Evolutionary conservation across 371 early-diverging fungal species (phyloP), one percentile per base, ranked within the genome.

Genomic region (Globomyces sp.): DNA sequence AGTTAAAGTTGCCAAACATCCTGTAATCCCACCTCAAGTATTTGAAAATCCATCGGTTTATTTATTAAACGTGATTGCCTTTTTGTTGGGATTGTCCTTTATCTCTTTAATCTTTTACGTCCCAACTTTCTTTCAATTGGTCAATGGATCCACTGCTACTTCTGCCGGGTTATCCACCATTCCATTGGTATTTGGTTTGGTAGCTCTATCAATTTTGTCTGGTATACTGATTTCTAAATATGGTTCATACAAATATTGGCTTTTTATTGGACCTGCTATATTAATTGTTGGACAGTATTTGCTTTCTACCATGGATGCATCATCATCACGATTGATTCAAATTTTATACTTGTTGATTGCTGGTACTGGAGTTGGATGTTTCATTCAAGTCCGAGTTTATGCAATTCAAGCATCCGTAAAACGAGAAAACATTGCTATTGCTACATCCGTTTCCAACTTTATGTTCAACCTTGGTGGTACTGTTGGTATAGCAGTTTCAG

Each of bases 91-190:
- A 51, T 62, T 68, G 64, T 58, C 49, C 5, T 70, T 75, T 63
- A 68, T 71, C 50, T 42, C 61, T 6, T 24, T 78, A 4, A 73
- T 87, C 52, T 87, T 82, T 67, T 88, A 84, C 52, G 67, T 89
- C 0, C 93, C 94, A 10, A 76, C 90, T 5, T 94, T 87, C 74
- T 90, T 90, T 76, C 90, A 89, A 67, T 85, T 91, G 45, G 90
- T 91, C 46, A 71, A 80, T 43, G 79, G 81, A 49, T 63, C 73
- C 1, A 67, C 79, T 4, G 81, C 89, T 1, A 88, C 86, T 0
- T 49, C 64, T 1, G 74, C 88, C 1, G 90, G 90, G 5, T 64
- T 90, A 8, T 71, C 83, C 59, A 70, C 85, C 44, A 70, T 89
- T 58, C 87, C 90, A 0, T 74, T 86, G 57, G 71, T 89, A 43